These are phyloP conservation scores for Candida koratica DNA, from an alignment of 805 yeast species.

Conservation along the genomic window DNA sequence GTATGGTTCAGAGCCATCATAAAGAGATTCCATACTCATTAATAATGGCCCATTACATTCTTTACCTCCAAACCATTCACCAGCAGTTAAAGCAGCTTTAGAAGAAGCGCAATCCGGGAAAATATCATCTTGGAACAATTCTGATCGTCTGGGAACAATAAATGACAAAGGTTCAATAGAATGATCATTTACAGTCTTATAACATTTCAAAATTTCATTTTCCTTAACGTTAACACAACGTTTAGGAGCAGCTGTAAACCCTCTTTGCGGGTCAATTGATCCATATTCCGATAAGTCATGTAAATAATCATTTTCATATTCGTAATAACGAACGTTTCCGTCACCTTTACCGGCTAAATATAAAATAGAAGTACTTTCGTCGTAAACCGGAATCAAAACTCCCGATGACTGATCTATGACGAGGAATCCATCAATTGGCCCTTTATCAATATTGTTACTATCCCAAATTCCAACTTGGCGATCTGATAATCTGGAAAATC, in stretches of 20 bases:
- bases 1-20: constrained; percentile 65
- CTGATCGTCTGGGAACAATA: constrained; percentile 90
- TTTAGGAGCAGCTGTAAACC: constrained; percentile 87
- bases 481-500: constrained; percentile 87
- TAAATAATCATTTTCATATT: constrained; percentile 79
- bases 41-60: constrained; percentile 78
- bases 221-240: constrained; percentile 72
- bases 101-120: constrained; percentile 87
- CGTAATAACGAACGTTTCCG: constrained; percentile 93
- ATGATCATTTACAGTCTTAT: constrained; percentile 83
- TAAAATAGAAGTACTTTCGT: constrained; percentile 71
- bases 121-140: constrained; percentile 86
- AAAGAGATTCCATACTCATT: constrained; percentile 69
- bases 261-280: constrained; percentile 92
- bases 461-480: constrained; percentile 97
- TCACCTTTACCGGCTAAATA: constrained; percentile 97
- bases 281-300: constrained; percentile 83
- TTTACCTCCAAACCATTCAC: constrained; percentile 78
- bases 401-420: constrained; percentile 90
- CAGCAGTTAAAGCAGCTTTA: constrained; percentile 72
- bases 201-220: constrained; percentile 78
- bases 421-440: constrained; percentile 87
- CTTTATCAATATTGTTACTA: constrained; percentile 62
- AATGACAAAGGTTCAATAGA: constrained; percentile 88
- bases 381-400: constrained; percentile 86